A percentile compares a stretch with the other conserved stretches of the same genome.
These are phyloP conservation scores for Zalaria sp. DNA, from an alignment of 2,329 filamentous ascomycete species.

Conservation along the genomic window DNA sequence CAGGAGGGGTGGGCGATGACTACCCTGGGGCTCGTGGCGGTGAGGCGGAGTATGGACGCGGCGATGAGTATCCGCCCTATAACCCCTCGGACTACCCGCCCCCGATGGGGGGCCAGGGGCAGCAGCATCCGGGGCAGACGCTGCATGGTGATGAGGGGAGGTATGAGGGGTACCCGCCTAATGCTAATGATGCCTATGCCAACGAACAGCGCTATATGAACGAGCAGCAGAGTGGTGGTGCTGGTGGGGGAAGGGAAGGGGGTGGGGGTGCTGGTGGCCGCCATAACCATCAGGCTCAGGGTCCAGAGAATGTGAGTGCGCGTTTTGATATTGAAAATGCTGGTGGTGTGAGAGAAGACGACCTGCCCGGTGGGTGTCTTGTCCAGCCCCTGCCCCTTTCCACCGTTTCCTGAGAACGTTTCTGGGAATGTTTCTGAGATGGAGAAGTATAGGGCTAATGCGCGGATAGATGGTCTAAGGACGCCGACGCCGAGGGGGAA, in stretches of 20 bases:
- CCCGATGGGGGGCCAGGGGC: constrained; percentile 11
- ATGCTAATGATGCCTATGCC: constrained; percentile 15
- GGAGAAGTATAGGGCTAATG: too few species aligned
- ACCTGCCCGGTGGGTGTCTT: constrained; percentile 7
- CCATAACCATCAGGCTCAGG: constrained; percentile 10
- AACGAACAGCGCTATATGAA: constrained; percentile 17
- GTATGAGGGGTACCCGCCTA: constrained; percentile 14
- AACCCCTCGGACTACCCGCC: constrained; percentile 32
- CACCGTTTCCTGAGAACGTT: too few species aligned
- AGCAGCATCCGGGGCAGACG: constrained; percentile 11
- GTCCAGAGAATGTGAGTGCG: constrained; percentile 38
- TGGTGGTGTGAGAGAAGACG: constrained; percentile 20
- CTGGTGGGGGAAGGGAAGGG: too few species aligned
- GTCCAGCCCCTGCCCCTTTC: background rate
- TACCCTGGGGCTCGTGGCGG: too few species aligned
- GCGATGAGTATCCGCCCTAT: constrained; percentile 19
- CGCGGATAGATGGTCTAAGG: constrained; percentile 4
- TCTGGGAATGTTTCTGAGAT: too few species aligned
- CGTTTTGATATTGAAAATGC: constrained; percentile 17
- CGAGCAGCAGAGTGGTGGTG: constrained; percentile 13
- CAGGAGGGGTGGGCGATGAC: too few species aligned
- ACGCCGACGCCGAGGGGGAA: background rate
- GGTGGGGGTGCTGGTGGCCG: too few species aligned
- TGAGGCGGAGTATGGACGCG: constrained; percentile 13
- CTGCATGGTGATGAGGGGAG: constrained; percentile 8